These are phyloP conservation scores for Cryptococcus hybrid DNA, from an alignment of 1,284 basidiomycete species.

Conservation along the genomic window DNA sequence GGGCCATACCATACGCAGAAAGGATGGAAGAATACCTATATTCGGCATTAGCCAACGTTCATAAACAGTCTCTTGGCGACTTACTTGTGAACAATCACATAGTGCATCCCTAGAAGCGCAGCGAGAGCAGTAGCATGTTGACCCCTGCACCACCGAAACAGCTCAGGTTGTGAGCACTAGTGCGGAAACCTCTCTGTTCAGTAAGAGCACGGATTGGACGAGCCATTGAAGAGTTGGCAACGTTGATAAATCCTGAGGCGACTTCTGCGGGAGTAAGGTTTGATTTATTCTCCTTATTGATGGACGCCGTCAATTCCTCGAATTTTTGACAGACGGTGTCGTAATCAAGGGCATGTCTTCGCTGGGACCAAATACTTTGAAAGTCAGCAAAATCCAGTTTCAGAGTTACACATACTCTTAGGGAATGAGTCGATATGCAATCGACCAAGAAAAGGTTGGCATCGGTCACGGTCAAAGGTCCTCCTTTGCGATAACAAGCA, in stretches of 20 bases:
- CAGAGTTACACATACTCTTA: constrained; percentile 53
- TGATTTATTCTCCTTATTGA: constrained; percentile 45
- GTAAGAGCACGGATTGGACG: constrained; percentile 57
- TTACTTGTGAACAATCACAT: constrained; percentile 60
- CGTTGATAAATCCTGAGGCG: constrained; percentile 37
- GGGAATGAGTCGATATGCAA: constrained; percentile 54
- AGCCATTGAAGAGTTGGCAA: constrained; percentile 46
- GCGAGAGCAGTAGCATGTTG: constrained; percentile 44
- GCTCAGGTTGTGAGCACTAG: constrained; percentile 32
- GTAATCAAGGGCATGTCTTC: constrained; percentile 55
- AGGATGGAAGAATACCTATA: constrained; percentile 73
- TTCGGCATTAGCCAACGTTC: constrained; percentile 53
- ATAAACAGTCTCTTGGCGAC: not conserved
- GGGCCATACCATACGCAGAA: constrained; percentile 82
- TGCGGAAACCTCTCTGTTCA: constrained; percentile 39
- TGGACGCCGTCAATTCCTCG: constrained; percentile 47
- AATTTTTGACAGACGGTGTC: constrained; percentile 49
- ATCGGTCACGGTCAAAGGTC: constrained; percentile 50
- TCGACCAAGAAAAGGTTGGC: constrained; percentile 51
- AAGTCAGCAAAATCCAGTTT: constrained; percentile 2
- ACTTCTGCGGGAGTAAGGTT: constrained; percentile 31
- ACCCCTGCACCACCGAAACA: constrained; percentile 46
- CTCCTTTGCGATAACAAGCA: constrained; percentile 10
- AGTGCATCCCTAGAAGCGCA: constrained; percentile 31
- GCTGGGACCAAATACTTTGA: constrained; percentile 52